A percentile compares a stretch with the other conserved stretches of the same genome.
Conservation (phyloP, 768 basidiomycete genomes). For the Leccinum subgranulosum region DNA sequence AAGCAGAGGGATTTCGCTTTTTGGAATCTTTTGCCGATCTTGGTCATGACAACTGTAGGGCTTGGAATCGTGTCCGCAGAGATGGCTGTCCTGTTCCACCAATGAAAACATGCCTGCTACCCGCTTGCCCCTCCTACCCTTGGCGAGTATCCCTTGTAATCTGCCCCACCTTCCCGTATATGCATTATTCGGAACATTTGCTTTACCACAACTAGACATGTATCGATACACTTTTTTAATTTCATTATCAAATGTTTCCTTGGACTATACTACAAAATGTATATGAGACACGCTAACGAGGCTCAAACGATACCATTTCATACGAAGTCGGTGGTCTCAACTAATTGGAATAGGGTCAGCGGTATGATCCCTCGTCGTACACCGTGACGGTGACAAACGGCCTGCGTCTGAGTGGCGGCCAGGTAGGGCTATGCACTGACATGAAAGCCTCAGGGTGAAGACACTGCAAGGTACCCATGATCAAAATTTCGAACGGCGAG, state of each 20-base stretch:
- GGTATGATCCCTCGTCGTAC: neutral
- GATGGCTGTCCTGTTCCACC: constrained; percentile 53
- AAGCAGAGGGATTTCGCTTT: constrained; percentile 60
- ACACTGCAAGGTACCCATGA: neutral
- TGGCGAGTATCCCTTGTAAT: neutral
- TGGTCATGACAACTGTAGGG: constrained; percentile 63
- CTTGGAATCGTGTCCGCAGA: constrained; percentile 73
- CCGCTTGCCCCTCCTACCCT: neutral
- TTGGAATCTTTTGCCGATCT: constrained; percentile 67
- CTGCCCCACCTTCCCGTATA: neutral
- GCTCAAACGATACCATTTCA: neutral
- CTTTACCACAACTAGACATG: constrained; percentile 2
- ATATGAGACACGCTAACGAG: neutral
- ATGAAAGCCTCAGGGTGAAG: neutral
- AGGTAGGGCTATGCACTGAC: neutral
- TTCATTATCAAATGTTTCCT: neutral
- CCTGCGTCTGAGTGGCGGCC: neutral
- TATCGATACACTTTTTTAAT: constrained; percentile 1
- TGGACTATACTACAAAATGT: neutral
- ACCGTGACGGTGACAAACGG: neutral
- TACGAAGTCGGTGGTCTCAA: neutral
- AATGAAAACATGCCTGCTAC: neutral
- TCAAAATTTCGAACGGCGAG: neutral
- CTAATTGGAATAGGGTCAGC: neutral
- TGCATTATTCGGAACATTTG: neutral